Conservation (phyloP, 345 rosid species). For the Geranium rotundifolium region DNA sequence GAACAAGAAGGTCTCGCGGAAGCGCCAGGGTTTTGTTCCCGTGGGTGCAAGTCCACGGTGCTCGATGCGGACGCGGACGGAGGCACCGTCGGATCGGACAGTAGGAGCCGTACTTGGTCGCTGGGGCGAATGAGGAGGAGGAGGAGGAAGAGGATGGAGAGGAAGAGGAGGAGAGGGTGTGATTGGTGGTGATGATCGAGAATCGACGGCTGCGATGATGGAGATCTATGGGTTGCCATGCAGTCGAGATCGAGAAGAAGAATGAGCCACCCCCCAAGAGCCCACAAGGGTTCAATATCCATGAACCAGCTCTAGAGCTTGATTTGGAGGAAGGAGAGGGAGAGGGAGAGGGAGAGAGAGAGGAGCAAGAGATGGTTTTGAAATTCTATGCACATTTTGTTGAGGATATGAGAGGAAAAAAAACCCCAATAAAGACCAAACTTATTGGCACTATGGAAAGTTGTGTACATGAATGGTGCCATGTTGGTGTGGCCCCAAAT, state of each 20-base stretch:
- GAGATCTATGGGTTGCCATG: conserved; percentile 55
- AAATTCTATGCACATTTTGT: conserved; percentile 47
- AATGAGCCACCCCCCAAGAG: conserved; percentile 69
- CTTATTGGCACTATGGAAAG: too few relatives aligned
- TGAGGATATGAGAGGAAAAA: conserved; percentile 24
- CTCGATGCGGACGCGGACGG: too few relatives aligned
- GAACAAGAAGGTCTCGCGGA: conserved; percentile 13
- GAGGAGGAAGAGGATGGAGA: conserved; percentile 21
- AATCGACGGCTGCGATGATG: conserved; percentile 14
- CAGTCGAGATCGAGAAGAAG: conserved; percentile 41
- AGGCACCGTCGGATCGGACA: conserved; percentile 13
- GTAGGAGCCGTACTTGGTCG: conserved; percentile 4
- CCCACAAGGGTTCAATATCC: conserved; percentile 97
- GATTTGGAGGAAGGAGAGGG: not conserved
- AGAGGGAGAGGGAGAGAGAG: conserved; percentile 15
- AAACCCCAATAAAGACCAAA: not conserved
- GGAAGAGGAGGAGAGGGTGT: conserved; percentile 25
- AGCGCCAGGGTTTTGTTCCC: conserved; percentile 8
- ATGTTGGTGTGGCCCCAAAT: too few relatives aligned
- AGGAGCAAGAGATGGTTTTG: conserved; percentile 30
- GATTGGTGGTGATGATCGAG: conserved; percentile 22
- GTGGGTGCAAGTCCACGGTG: not conserved
- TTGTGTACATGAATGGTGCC: too few relatives aligned
- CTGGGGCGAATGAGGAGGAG: conserved; percentile 21
- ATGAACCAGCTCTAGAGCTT: conserved; percentile 67